phyloP scores from a whole-genome alignment of 192 early-diverging fungal species.

The Spinellus fusiger region DNA sequence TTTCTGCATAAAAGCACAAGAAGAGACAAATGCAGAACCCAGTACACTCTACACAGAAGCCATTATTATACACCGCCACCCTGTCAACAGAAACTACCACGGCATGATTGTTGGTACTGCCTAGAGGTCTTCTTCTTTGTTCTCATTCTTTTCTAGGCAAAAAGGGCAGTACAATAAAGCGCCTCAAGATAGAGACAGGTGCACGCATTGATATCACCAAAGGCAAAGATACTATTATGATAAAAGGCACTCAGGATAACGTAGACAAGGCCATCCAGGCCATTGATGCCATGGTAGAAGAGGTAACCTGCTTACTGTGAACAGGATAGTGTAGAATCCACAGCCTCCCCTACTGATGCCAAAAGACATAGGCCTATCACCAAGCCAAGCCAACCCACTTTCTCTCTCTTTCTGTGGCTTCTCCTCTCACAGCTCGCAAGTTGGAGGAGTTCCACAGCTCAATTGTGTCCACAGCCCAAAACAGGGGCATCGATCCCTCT shows the following conservation, averaged over 20 bases:
- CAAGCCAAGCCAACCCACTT: conserved; percentile 22
- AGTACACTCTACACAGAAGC: background rate
- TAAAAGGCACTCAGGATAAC: conserved; percentile 27
- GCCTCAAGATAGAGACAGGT: conserved; percentile 20
- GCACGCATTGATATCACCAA: conserved; percentile 22
- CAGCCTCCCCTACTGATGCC: background rate
- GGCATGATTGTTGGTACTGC: conserved; percentile 13
- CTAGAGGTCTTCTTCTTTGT: background rate
- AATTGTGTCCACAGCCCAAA: conserved; percentile 4
- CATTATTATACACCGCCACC: conserved; percentile 9
- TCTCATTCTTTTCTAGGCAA: conserved; percentile 6
- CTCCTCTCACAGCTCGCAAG: conserved; percentile 3
- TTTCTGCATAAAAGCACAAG: background rate
- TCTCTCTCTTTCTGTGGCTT: conserved; percentile 10
- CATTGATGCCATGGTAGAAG: conserved; percentile 16
- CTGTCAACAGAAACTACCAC: conserved; percentile 8
- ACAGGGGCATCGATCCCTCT: conserved; percentile 3
- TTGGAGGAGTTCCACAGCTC: conserved; percentile 19
- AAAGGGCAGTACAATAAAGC: conserved; percentile 24
- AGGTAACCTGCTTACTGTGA: too few relatives aligned
- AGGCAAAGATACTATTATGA: conserved; percentile 16
- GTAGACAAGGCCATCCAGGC: conserved; percentile 14
- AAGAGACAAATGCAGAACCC: background rate
- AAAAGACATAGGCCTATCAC: background rate
- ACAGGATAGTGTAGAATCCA: background rate